A percentile compares a stretch with the other conserved stretches of the same genome.
phyloP scores from a whole-genome alignment of 345 rosid species.

The Diplotaxis tenuifolia region DNA sequence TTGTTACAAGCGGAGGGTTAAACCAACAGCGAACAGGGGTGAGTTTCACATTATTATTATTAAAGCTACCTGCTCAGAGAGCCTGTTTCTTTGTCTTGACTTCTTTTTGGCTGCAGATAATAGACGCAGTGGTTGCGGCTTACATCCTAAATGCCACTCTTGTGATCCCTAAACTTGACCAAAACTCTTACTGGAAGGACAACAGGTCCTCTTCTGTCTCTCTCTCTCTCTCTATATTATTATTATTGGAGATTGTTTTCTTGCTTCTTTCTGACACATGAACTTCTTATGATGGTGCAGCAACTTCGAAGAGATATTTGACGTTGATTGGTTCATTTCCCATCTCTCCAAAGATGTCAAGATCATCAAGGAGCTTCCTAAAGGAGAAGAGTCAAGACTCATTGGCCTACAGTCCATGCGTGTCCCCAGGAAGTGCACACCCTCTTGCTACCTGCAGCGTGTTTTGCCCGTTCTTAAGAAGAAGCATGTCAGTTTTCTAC shows the following conservation, averaged over 20 bases:
- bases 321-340: conserved; percentile 77
- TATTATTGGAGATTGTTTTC: background rate
- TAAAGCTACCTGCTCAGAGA: background rate
- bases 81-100: background rate
- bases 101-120: conserved; percentile 51
- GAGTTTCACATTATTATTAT: conserved; percentile 26
- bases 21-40: conserved; percentile 97
- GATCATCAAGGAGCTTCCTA: conserved; percentile 70
- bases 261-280: conserved; percentile 1
- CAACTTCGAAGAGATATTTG: conserved; percentile 72
- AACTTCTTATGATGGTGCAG: conserved; percentile 46
- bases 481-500: conserved; percentile 30
- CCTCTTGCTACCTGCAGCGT: conserved; percentile 40
- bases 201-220: conserved; percentile 44
- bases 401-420: conserved; percentile 57
- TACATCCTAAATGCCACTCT: conserved; percentile 93
- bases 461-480: conserved; percentile 37
- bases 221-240: background rate
- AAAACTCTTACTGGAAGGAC: conserved; percentile 91
- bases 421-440: conserved; percentile 85
- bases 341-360: conserved; percentile 61
- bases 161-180: conserved; percentile 82
- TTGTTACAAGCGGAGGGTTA: conserved; percentile 91
- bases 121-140: conserved; percentile 87
- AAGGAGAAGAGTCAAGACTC: conserved; percentile 46